Evolutionary conservation across 2,329 filamentous ascomycete species (phyloP).

Genomic region (Fusarium liriodendri): DNA sequence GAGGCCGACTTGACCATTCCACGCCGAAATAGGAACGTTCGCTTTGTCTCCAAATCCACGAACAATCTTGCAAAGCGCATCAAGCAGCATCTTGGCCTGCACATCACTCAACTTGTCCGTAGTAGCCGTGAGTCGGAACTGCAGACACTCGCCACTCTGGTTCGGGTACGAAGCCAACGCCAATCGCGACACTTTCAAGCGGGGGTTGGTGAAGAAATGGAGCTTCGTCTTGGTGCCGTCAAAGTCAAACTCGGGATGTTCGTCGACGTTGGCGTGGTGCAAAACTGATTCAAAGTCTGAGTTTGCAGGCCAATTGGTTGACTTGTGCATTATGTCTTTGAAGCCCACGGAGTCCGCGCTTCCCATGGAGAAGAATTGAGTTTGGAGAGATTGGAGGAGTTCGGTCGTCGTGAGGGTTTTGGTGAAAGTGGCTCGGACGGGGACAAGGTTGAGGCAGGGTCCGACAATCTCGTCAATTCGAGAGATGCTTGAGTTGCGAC

Average conservation of each 20-base stretch:
- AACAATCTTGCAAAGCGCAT: background rate
- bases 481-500: conserved; percentile 50
- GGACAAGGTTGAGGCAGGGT: conserved; percentile 53
- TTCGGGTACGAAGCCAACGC: background rate
- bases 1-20: background rate
- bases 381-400: background rate
- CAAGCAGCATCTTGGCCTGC: background rate
- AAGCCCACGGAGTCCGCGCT: background rate
- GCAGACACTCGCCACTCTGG: background rate
- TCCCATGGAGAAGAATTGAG: conserved; percentile 9
- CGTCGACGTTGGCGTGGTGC: conserved; percentile 39
- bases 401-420: background rate
- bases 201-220: background rate
- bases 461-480: conserved; percentile 52
- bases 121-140: background rate
- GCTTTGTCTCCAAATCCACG: background rate
- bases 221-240: background rate
- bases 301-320: conserved; percentile 25
- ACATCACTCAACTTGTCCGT: background rate
- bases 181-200: background rate
- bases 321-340: conserved; percentile 10
- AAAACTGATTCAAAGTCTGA: conserved; percentile 22
- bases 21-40: background rate
- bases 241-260: conserved; percentile 20
- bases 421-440: background rate